Conservation (phyloP, 1,284 basidiomycete genomes). For the Albatrellus sp. region DNA sequence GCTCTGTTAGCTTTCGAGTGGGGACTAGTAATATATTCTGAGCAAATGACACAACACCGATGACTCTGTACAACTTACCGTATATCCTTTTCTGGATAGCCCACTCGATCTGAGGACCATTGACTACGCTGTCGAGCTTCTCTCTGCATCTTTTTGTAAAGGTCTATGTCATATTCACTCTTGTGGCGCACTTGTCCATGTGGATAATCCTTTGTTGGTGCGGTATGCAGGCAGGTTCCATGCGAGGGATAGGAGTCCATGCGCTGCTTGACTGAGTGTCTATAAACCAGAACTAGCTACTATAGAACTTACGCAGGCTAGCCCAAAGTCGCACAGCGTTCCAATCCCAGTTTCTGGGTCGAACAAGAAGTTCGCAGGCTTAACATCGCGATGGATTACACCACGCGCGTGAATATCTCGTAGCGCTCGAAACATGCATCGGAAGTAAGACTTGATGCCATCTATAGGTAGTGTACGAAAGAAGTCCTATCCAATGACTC, state of each 20-base stretch:
- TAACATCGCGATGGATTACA: constrained; percentile 95
- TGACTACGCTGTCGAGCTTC: constrained; percentile 50
- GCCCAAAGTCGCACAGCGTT: constrained; percentile 89
- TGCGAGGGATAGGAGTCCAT: constrained; percentile 38
- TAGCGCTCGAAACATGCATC: constrained; percentile 83
- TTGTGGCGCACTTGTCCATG: constrained; percentile 46
- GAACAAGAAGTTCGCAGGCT: constrained; percentile 96
- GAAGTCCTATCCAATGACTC: constrained; percentile 46
- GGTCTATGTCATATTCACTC: constrained; percentile 28
- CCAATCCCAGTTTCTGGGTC: constrained; percentile 79
- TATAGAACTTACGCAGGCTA: constrained; percentile 64
- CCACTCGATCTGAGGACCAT: constrained; percentile 52
- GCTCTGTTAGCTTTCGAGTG: constrained; percentile 91
- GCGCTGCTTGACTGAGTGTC: constrained; percentile 26
- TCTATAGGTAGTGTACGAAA: constrained; percentile 59
- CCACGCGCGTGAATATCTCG: constrained; percentile 81
- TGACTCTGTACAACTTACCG: constrained; percentile 24
- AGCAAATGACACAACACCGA: background rate
- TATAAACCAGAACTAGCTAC: background rate
- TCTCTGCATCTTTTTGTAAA: constrained; percentile 38
- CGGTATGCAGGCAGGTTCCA: constrained; percentile 64
- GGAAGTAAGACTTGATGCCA: constrained; percentile 80
- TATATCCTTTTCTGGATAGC: constrained; percentile 59
- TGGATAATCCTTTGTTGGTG: constrained; percentile 43
- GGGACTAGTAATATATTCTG: constrained; percentile 36